phyloP scores from a whole-genome alignment of 2,329 filamentous ascomycete species.

The Ceratocystis lukuohia region DNA sequence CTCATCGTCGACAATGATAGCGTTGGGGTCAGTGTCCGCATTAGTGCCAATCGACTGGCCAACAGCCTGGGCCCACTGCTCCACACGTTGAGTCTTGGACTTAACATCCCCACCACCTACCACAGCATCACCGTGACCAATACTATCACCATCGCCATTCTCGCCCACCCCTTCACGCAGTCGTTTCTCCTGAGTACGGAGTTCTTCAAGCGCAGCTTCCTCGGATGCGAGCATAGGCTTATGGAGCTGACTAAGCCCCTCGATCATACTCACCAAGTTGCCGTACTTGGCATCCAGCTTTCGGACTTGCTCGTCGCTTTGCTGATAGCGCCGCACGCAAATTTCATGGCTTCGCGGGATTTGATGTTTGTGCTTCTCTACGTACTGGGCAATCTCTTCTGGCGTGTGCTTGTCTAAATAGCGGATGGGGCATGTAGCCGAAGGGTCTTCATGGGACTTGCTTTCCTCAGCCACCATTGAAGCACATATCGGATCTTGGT shows the following conservation, averaged over 20 bases:
- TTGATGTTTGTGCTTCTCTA: constrained; percentile 91
- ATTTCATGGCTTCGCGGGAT: constrained; percentile 87
- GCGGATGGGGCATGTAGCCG: constrained; percentile 73
- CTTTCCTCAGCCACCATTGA: constrained; percentile 48
- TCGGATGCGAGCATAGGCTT: constrained; percentile 65
- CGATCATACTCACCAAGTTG: constrained; percentile 85
- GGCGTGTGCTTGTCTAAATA: constrained; percentile 86
- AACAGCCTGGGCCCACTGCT: constrained; percentile 74
- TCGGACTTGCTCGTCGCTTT: constrained; percentile 69
- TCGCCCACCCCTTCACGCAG: constrained; percentile 33
- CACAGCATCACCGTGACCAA: constrained; percentile 17
- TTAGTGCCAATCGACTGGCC: constrained; percentile 35
- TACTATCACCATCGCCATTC: constrained; percentile 26
- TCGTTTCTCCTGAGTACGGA: constrained; percentile 21
- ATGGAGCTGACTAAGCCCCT: constrained; percentile 75
- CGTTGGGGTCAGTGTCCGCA: constrained; percentile 27
- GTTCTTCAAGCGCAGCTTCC: constrained; percentile 32
- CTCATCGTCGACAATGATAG: constrained; percentile 25
- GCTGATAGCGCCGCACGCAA: constrained; percentile 80
- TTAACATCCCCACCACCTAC: neutral
- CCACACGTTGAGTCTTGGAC: constrained; percentile 50
- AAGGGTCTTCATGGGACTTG: constrained; percentile 38
- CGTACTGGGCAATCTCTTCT: constrained; percentile 84
- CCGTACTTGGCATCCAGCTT: constrained; percentile 92
- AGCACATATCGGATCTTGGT: constrained; percentile 49